These are phyloP conservation scores for Sporothrix brasiliensis DNA, from an alignment of 2,329 filamentous ascomycete species.

Conservation along the genomic window DNA sequence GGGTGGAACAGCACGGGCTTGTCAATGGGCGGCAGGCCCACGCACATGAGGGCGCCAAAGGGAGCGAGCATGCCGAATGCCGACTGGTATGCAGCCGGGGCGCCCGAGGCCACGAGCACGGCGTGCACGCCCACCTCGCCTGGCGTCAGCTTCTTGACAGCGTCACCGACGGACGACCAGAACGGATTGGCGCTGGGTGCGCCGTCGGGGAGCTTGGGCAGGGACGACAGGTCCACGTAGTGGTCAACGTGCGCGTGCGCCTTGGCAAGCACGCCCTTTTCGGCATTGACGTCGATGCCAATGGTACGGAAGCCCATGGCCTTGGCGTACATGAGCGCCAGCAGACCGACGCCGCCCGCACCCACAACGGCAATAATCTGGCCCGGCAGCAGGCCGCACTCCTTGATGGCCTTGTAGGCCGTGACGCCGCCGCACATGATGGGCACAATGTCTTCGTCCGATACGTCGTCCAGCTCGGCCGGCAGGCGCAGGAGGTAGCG, in stretches of 20 bases:
- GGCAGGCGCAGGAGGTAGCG: constrained; percentile 44
- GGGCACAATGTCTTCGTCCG: constrained; percentile 47
- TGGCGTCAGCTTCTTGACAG: constrained; percentile 38
- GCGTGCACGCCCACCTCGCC: constrained; percentile 38
- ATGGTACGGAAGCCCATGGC: constrained; percentile 50
- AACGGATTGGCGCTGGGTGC: constrained; percentile 27
- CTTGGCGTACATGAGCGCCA: constrained; percentile 47
- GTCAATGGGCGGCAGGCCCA: constrained; percentile 44
- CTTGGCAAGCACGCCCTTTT: constrained; percentile 40
- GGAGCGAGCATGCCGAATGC: constrained; percentile 44
- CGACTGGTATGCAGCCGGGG: constrained; percentile 42
- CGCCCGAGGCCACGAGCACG: constrained; percentile 43
- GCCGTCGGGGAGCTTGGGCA: constrained; percentile 31
- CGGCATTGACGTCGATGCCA: constrained; percentile 45
- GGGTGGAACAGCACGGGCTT: constrained; percentile 43
- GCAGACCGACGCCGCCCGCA: constrained; percentile 46
- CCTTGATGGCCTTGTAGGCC: constrained; percentile 49
- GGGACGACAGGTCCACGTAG: constrained; percentile 44
- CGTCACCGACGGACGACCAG: constrained; percentile 36
- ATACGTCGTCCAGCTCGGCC: constrained; percentile 38
- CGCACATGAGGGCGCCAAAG: constrained; percentile 48
- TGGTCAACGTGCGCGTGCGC: constrained; percentile 42
- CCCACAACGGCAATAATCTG: constrained; percentile 47
- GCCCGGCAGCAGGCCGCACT: constrained; percentile 41
- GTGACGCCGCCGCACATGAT: constrained; percentile 51